A percentile compares a stretch with the other conserved stretches of the same genome.
Evolutionary conservation across 2,329 filamentous ascomycete species (phyloP).

Genomic region (Xylariaceae sp.): DNA sequence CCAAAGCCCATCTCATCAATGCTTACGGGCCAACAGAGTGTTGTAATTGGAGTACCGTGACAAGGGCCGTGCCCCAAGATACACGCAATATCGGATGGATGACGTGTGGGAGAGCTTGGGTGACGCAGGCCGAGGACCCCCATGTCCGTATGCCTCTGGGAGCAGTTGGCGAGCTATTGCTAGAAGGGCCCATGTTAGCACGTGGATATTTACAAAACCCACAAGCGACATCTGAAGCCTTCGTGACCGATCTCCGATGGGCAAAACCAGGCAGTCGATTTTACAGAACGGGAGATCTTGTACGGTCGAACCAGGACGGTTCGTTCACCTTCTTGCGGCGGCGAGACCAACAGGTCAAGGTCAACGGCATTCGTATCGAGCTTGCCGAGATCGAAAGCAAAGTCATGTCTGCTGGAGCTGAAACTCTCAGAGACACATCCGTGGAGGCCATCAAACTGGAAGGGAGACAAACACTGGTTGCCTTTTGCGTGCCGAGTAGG

Average conservation of each 20-base stretch:
- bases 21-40: not conserved
- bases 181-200: not conserved
- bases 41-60: not conserved
- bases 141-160: not conserved
- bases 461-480: not conserved
- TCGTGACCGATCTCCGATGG: not conserved
- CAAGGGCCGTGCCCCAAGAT: not conserved
- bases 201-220: not conserved
- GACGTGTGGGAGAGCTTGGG: not conserved
- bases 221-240: not conserved
- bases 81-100: not conserved
- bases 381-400: not conserved
- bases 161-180: not conserved
- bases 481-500: no score
- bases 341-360: not conserved
- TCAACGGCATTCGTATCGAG: not conserved
- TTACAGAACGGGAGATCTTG: not conserved
- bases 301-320: not conserved
- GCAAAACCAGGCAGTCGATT: not conserved
- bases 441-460: not conserved
- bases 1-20: not conserved
- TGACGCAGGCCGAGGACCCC: not conserved
- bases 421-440: not conserved
- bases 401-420: not conserved
- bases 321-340: not conserved